Percentiles rank a stretch among this genome's conserved stretches.
These are phyloP conservation scores for Chondrostereum purpureum DNA, from an alignment of 1,284 basidiomycete species.

Conservation along the genomic window DNA sequence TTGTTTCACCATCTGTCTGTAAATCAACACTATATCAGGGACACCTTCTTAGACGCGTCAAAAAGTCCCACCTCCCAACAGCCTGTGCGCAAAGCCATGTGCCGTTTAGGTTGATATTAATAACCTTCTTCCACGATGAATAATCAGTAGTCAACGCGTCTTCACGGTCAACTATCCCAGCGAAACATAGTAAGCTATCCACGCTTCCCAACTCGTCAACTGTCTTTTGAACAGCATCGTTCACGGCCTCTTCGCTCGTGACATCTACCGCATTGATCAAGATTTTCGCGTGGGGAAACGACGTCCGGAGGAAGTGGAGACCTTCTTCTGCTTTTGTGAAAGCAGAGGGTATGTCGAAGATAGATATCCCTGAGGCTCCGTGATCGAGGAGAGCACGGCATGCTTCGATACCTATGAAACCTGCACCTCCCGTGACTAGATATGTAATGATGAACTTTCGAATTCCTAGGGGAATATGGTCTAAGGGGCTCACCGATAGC, in stretches of 20 bases:
- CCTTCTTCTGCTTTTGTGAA: conserved; percentile 16
- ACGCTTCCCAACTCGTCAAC: conserved; percentile 25
- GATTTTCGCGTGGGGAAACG: conserved; percentile 30
- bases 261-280: conserved; percentile 29
- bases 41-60: neutral
- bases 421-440: conserved; percentile 38
- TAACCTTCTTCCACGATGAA: conserved; percentile 28
- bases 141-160: conserved; percentile 24
- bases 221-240: conserved; percentile 22
- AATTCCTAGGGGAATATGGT: no score
- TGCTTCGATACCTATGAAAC: conserved; percentile 27
- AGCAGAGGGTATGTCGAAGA: conserved; percentile 29
- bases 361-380: conserved; percentile 29
- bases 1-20: conserved; percentile 35
- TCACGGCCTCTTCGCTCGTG: conserved; percentile 24
- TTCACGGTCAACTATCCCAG: conserved; percentile 29
- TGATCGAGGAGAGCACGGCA: conserved; percentile 35
- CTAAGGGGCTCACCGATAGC: neutral
- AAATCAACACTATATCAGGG: neutral
- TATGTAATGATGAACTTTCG: neutral
- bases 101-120: conserved; percentile 37
- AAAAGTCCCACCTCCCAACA: conserved; percentile 27
- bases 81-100: conserved; percentile 36
- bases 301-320: conserved; percentile 21
- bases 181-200: conserved; percentile 33